Percentiles rank a stretch among this genome's conserved stretches.
Evolutionary conservation across 306 rosid species (phyloP).

Genomic region (Inga leiocalycina): DNA sequence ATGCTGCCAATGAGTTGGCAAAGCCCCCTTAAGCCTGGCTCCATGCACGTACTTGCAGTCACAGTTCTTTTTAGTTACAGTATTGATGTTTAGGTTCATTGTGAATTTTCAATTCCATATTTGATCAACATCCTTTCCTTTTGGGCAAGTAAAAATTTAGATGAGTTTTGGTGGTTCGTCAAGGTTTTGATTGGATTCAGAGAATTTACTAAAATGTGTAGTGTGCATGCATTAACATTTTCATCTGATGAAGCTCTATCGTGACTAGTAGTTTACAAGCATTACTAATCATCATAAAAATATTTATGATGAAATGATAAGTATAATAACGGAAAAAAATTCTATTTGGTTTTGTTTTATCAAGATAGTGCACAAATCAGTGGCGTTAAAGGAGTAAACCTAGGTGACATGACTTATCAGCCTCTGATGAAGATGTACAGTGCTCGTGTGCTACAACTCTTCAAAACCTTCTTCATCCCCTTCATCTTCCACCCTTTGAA

Average conservation of each 20-base stretch:
- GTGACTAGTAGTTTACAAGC: not conserved
- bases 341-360: not conserved
- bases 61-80: not conserved
- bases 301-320: not conserved
- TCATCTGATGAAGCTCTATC: not conserved
- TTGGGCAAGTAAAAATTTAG: not conserved
- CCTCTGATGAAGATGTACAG: not conserved
- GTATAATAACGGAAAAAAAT: not conserved
- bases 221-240: no score
- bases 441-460: conserved; percentile 44
- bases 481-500: conserved; percentile 60
- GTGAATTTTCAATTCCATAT: not conserved
- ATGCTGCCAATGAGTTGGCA: not conserved
- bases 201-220: no score
- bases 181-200: not conserved
- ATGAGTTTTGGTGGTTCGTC: no score
- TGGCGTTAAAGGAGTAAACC: not conserved
- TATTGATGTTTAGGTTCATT: not conserved
- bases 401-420: not conserved
- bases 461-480: conserved; percentile 83
- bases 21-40: not conserved
- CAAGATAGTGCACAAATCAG: not conserved
- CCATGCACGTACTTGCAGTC: not conserved
- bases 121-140: not conserved
- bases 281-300: no score